Conservation (phyloP, 306 rosid genomes). For the Potentilla sterilis region DNA sequence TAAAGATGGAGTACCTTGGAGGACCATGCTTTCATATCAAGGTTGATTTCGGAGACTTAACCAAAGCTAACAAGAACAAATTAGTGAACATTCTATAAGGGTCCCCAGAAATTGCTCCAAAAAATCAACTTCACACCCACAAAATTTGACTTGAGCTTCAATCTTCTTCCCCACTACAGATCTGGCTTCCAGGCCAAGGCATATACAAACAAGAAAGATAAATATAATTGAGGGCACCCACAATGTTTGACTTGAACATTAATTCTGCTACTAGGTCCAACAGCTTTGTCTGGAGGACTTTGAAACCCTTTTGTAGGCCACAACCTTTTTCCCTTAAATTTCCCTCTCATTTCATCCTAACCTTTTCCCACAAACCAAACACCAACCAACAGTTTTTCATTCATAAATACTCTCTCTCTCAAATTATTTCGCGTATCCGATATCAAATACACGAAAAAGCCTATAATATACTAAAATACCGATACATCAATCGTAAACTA, state of each 20-base stretch:
- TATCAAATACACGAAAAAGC: neutral
- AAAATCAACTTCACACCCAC: constrained; percentile 15
- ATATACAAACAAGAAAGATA: neutral
- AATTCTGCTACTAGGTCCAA: constrained; percentile 3
- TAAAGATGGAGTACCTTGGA: constrained; percentile 1
- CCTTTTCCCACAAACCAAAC: constrained; percentile 39
- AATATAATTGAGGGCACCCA: neutral
- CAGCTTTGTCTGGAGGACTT: constrained; percentile 12
- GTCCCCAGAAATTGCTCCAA: constrained; percentile 7
- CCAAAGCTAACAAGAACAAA: constrained; percentile 2
- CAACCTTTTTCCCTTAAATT: constrained; percentile 24
- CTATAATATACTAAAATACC: neutral
- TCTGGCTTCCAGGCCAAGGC: neutral
- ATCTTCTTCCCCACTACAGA: neutral
- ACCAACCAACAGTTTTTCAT: constrained; percentile 28
- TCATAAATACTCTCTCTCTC: constrained; percentile 17
- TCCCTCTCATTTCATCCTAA: constrained; percentile 23
- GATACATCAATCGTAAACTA: neutral
- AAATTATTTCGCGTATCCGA: neutral
- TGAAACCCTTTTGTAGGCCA: constrained; percentile 21
- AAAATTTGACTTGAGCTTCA: constrained; percentile 13
- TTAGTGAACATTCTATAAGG: neutral
- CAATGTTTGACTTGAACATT: constrained; percentile 22
- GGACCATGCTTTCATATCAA: neutral
- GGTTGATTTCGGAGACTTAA: neutral